These are phyloP conservation scores for Aspergillus cavernicola DNA, from an alignment of 495 filamentous ascomycete species.

Conservation along the genomic window DNA sequence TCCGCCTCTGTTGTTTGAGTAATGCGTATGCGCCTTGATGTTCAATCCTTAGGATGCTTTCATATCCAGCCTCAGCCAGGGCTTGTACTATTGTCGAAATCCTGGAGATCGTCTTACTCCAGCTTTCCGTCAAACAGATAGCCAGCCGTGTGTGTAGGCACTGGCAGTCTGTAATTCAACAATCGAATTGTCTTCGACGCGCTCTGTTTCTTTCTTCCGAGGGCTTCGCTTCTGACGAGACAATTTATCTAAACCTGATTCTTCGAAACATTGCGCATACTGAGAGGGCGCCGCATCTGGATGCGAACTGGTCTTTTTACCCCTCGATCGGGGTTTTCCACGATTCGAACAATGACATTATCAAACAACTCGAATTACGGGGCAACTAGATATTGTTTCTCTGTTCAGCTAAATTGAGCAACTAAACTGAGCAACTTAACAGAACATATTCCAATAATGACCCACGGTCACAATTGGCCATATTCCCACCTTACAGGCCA, in stretches of 20 bases:
- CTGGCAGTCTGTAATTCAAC: not conserved
- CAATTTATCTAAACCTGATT: not conserved
- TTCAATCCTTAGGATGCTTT: not conserved
- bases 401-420: too few species aligned
- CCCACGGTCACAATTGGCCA: not conserved
- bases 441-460: not conserved
- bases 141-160: not conserved
- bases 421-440: not conserved
- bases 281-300: not conserved
- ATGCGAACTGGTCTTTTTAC: not conserved
- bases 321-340: too few species aligned
- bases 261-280: not conserved
- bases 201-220: not conserved
- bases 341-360: too few species aligned
- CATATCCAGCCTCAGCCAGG: not conserved
- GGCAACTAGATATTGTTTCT: not conserved
- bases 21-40: not conserved
- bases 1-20: too few species aligned
- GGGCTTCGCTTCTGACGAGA: not conserved
- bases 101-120: not conserved
- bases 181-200: not conserved
- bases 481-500: not conserved
- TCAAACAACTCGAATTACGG: not conserved
- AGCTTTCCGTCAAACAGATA: not conserved
- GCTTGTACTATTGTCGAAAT: not conserved